phyloP scores from a whole-genome alignment of 2,329 filamentous ascomycete species.

The Claviceps digitariae region DNA sequence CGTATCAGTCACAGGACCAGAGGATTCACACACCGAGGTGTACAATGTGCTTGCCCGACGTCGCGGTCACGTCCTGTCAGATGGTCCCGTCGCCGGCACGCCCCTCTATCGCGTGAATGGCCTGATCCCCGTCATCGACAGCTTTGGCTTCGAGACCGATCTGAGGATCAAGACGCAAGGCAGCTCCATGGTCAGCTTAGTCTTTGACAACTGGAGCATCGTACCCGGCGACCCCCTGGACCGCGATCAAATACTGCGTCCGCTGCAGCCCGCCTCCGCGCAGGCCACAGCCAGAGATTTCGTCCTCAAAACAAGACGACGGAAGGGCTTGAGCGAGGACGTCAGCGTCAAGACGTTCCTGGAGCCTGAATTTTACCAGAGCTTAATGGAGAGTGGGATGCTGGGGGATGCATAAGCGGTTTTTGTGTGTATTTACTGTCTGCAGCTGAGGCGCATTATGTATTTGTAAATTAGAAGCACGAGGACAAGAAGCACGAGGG shows the following conservation, averaged over 20 bases:
- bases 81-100: constrained; percentile 86
- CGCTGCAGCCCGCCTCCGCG: constrained; percentile 74
- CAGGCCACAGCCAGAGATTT: constrained; percentile 91
- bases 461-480: not conserved
- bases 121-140: constrained; percentile 89
- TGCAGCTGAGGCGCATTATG: no score
- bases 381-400: constrained; percentile 76
- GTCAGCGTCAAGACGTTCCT: constrained; percentile 93
- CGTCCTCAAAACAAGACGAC: constrained; percentile 83
- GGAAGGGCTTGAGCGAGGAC: constrained; percentile 92
- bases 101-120: constrained; percentile 87
- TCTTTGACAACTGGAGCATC: constrained; percentile 93
- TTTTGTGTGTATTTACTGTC: no score
- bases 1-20: constrained; percentile 83
- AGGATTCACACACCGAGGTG: constrained; percentile 73
- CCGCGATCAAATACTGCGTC: constrained; percentile 65
- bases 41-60: constrained; percentile 86
- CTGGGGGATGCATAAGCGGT: constrained; percentile 40
- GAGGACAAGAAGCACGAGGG: no score
- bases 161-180: constrained; percentile 92
- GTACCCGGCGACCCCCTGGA: constrained; percentile 94
- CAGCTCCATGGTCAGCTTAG: constrained; percentile 75
- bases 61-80: constrained; percentile 84
- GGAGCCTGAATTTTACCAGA: constrained; percentile 85
- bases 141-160: constrained; percentile 96